These are phyloP conservation scores for Przewalskia tangutica DNA, from an alignment of 257 asterid species.

Conservation along the genomic window DNA sequence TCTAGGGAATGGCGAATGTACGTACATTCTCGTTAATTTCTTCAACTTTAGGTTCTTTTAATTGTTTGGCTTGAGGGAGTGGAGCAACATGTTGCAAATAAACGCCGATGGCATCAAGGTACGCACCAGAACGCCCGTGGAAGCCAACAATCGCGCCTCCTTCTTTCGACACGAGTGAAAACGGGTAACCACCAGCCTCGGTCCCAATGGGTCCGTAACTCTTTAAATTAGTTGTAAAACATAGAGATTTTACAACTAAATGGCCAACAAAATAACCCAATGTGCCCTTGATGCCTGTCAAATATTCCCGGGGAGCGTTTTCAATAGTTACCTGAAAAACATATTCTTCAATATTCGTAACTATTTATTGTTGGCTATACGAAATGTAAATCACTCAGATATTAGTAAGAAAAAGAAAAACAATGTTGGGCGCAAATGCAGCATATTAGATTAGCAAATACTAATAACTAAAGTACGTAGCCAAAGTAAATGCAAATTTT, in stretches of 20 bases:
- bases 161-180: background rate
- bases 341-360: too few relatives aligned
- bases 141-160: constrained; percentile 3
- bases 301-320: background rate
- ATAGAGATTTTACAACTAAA: background rate
- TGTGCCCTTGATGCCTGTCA: constrained; percentile 2
- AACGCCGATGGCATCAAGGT: constrained; percentile 2
- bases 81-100: background rate
- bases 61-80: background rate
- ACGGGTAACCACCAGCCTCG: background rate
- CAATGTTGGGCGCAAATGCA: too few relatives aligned
- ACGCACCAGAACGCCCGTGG: background rate
- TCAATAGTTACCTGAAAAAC: background rate
- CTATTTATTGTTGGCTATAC: too few relatives aligned
- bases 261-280: background rate
- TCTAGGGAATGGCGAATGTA: background rate
- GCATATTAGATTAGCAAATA: too few relatives aligned
- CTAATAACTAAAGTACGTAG: too few relatives aligned
- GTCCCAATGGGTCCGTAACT: background rate
- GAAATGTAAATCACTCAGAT: too few relatives aligned
- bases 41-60: background rate
- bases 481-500: too few relatives aligned
- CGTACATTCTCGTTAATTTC: background rate
- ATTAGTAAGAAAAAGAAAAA: too few relatives aligned
- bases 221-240: background rate